Evolutionary conservation across 208 protist genomes (phyloP).

Genomic region (Polymyxa betae): DNA sequence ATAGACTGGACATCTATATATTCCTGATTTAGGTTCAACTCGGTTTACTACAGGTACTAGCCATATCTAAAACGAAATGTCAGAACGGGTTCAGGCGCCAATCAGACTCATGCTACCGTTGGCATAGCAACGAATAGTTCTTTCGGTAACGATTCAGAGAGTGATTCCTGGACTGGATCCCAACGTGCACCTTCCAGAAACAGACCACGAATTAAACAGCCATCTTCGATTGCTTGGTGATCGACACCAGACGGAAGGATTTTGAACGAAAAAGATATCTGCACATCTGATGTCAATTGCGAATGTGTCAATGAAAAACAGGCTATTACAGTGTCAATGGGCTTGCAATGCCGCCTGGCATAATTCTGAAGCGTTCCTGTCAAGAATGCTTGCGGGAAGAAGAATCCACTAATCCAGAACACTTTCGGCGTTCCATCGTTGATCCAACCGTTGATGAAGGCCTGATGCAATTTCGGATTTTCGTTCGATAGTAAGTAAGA

Average conservation of each 20-base stretch:
- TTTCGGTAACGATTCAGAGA: constrained; percentile 70
- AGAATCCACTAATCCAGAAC: constrained; percentile 79
- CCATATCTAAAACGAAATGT: constrained; percentile 59
- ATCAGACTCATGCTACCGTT: not conserved
- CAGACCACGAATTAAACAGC: constrained; percentile 92
- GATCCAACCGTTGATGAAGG: constrained; percentile 68
- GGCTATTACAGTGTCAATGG: constrained; percentile 71
- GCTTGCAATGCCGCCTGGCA: constrained; percentile 70
- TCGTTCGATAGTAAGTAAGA: not conserved
- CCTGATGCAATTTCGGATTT: not conserved
- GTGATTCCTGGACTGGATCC: constrained; percentile 63
- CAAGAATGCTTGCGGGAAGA: constrained; percentile 94
- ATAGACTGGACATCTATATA: constrained; percentile 77
- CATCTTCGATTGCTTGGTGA: constrained; percentile 77
- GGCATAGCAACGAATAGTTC: constrained; percentile 71
- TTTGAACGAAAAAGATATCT: constrained; percentile 70
- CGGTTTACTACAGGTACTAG: constrained; percentile 64
- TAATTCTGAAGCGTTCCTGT: constrained; percentile 88
- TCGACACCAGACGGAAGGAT: constrained; percentile 69
- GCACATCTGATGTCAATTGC: constrained; percentile 23
- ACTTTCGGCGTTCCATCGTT: constrained; percentile 66
- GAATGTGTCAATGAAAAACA: not conserved
- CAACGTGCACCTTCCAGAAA: constrained; percentile 86
- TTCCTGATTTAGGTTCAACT: constrained; percentile 43
- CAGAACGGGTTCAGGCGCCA: not conserved